Evolutionary conservation across 2,329 filamentous ascomycete genomes (phyloP).

Genomic region (Fusarium staphyleae): DNA sequence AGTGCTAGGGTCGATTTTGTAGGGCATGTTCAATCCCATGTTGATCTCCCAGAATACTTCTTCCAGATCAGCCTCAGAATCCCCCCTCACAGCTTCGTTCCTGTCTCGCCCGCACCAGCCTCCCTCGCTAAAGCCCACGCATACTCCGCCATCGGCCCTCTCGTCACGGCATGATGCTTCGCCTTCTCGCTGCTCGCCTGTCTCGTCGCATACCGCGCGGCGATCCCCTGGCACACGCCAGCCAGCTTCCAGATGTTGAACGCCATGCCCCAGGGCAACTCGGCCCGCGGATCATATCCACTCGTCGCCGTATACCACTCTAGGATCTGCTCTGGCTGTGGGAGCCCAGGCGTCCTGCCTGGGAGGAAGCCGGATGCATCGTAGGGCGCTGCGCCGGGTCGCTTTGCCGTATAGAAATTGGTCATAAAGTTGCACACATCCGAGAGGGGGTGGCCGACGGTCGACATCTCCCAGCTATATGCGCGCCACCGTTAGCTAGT

Average conservation of each 20-base stretch:
- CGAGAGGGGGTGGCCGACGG: slow-evolving; percentile 92
- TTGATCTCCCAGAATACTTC: too few relatives aligned
- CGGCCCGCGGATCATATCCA: slow-evolving; percentile 72
- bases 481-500: slow-evolving; percentile 1
- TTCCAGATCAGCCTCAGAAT: too few relatives aligned
- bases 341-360: slow-evolving; percentile 69
- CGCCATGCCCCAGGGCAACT: slow-evolving; percentile 67
- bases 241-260: slow-evolving; percentile 68
- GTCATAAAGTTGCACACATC: slow-evolving; percentile 81
- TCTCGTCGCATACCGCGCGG: slow-evolving; percentile 80
- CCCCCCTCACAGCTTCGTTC: slow-evolving; percentile 34
- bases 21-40: too few relatives aligned
- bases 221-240: slow-evolving; percentile 84
- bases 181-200: slow-evolving; percentile 92
- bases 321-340: slow-evolving; percentile 51
- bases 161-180: slow-evolving; percentile 71
- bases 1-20: too few relatives aligned
- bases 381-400: slow-evolving; percentile 31
- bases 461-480: slow-evolving; percentile 93
- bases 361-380: slow-evolving; percentile 64
- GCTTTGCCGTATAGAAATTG: slow-evolving; percentile 50
- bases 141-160: slow-evolving; percentile 75
- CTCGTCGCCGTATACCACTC: slow-evolving; percentile 57
- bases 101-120: slow-evolving; percentile 41
- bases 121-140: slow-evolving; percentile 76